Base-by-base conservation (phyloP, 805 yeast species). In the Monosporozyma aquatica region DNA sequence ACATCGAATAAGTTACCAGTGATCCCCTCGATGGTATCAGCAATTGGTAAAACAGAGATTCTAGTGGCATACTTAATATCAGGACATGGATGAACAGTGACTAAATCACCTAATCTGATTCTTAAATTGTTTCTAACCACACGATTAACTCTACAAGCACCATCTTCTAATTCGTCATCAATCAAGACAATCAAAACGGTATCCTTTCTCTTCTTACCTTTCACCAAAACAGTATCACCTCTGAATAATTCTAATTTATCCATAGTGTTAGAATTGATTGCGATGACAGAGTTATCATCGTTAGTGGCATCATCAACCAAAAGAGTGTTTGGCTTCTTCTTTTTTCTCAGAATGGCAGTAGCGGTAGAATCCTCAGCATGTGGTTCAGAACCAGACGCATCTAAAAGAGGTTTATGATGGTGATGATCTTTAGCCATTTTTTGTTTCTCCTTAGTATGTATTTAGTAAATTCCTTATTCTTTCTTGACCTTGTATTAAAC, bases 201-300 rank as follows among this genome's bases (percentile, higher is more conserved):
- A 60, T 92, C 98, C 65, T 83, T 89, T 70, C 98, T 80, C 78
- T 87, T 92, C 73, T 92, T 92, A 58, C 99, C 99, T 69, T 89
- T 90, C 53, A 92, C 95, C 47, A 87, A 71, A 17, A 92, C 97
- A 27, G 97, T 92, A 62, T 92, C 99, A 55, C 99, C 99, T 50
- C 97, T 80, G 76, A 92, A 92, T 62, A 92, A 74, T 66, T 92
- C 95, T 47, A 92, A 72, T 57, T 82, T 73, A 61, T 92, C 98
- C 95, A 92, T 86, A 14, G 97, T 92, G 64, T 82, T 82, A 14
- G 95, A 84, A 27, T 94, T 82, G 82, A 92, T 85, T 40, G 97
- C 83, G 62, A 92, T 85, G 50, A 90, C 94, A 23, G 97, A 87
- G 68, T 92, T 92, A 66, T 92, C 99, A 65, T 92, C 99, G 56